Percentiles rank a stretch among this genome's conserved stretches.
These are phyloP conservation scores for Boletus patriciae DNA, from an alignment of 768 basidiomycete genomes.

Conservation along the genomic window DNA sequence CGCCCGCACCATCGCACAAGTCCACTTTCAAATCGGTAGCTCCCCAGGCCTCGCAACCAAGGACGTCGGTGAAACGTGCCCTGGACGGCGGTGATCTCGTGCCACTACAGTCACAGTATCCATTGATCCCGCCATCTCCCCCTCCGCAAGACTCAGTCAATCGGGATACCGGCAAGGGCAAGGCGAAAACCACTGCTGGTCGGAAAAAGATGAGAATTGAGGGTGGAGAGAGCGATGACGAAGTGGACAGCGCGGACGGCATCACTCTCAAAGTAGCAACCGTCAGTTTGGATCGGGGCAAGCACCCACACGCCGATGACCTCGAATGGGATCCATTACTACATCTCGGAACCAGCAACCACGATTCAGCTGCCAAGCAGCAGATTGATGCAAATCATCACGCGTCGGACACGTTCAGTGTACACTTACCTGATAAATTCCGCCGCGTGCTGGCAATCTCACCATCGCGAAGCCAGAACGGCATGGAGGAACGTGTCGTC, in stretches of 20 bases:
- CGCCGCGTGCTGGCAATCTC: conserved; percentile 64
- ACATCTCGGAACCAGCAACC: conserved; percentile 24
- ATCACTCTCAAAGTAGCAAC: conserved; percentile 23
- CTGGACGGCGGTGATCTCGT: conserved; percentile 35
- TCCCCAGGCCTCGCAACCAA: conserved; percentile 15
- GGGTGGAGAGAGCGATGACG: conserved; percentile 30
- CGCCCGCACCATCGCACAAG: neutral
- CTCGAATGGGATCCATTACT: conserved; percentile 34
- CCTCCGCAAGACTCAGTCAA: conserved; percentile 41
- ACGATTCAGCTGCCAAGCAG: conserved; percentile 15
- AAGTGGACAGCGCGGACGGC: conserved; percentile 19
- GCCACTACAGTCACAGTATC: conserved; percentile 21
- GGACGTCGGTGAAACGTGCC: conserved; percentile 45
- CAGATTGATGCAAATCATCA: conserved; percentile 32
- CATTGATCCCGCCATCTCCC: conserved; percentile 70
- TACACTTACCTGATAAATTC: conserved; percentile 66
- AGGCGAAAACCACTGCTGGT: conserved; percentile 32
- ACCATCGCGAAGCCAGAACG: conserved; percentile 41
- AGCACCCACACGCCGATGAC: conserved; percentile 14
- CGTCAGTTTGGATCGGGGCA: conserved; percentile 15
- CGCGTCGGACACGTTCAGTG: conserved; percentile 44
- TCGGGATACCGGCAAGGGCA: conserved; percentile 41
- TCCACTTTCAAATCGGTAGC: neutral
- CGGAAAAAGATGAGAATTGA: conserved; percentile 55
- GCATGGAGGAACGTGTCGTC: conserved; percentile 53